phyloP scores from a whole-genome alignment of 2,329 filamentous ascomycete genomes.

The Aspergillus sp. region DNA sequence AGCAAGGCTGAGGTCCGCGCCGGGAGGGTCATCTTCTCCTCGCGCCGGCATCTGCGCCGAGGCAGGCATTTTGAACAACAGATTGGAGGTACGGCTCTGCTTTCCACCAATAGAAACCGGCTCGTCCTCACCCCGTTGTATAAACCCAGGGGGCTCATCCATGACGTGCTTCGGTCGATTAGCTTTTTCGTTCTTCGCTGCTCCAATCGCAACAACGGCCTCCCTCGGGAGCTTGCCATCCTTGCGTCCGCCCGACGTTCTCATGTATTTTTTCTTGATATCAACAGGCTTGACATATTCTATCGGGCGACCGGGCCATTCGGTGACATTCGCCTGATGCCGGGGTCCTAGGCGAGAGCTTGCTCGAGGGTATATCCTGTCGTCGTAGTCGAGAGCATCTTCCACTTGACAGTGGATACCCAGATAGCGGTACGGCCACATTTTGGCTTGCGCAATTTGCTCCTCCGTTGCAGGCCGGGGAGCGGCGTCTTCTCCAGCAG shows the following conservation, averaged over 20 bases:
- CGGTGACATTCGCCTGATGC: slow-evolving; percentile 75
- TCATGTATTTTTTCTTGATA: slow-evolving; percentile 65
- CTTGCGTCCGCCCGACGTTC: slow-evolving; percentile 57
- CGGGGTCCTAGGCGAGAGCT: slow-evolving; percentile 85
- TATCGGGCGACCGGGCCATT: slow-evolving; percentile 82
- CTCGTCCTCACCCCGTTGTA: slow-evolving; percentile 72
- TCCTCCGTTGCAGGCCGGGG: slow-evolving; percentile 62
- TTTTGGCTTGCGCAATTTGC: slow-evolving; percentile 81
- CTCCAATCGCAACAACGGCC: slow-evolving; percentile 66
- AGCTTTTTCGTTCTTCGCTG: slow-evolving; percentile 67
- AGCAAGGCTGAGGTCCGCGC: slow-evolving; percentile 24
- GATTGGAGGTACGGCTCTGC: slow-evolving; percentile 61
- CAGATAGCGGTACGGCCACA: slow-evolving; percentile 94
- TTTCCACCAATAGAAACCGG: slow-evolving; percentile 54
- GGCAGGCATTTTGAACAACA: slow-evolving; percentile 69
- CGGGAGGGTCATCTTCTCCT: slow-evolving; percentile 33
- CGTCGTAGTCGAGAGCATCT: slow-evolving; percentile 92
- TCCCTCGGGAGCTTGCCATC: slow-evolving; percentile 72
- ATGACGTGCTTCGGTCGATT: slow-evolving; percentile 87
- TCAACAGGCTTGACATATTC: slow-evolving; percentile 82
- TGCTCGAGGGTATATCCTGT: slow-evolving; percentile 91
- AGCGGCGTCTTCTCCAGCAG: slow-evolving; percentile 44
- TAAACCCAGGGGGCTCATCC: slow-evolving; percentile 80
- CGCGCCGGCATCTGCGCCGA: slow-evolving; percentile 39
- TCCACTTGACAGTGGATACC: slow-evolving; percentile 93